Evolutionary conservation across 2,329 filamentous ascomycete genomes (phyloP).

Genomic region (Aspergillus ustus): DNA sequence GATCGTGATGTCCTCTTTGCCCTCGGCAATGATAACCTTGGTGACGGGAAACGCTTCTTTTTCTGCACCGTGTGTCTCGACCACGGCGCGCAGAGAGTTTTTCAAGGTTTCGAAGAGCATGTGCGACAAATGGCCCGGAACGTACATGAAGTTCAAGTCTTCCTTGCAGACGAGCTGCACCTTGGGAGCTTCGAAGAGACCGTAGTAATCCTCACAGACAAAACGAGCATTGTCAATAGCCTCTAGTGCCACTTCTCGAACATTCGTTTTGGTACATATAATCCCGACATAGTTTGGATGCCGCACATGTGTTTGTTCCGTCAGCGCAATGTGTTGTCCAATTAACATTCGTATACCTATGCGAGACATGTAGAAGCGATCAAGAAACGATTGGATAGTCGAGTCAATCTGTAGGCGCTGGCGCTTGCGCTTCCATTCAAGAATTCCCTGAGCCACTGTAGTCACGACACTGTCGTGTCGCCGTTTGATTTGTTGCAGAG

Average conservation of each 20-base stretch:
- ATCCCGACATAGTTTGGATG: slow-evolving; percentile 97
- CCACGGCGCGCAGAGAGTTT: slow-evolving; percentile 95
- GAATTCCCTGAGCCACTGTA: slow-evolving; percentile 94
- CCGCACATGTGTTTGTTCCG: slow-evolving; percentile 85
- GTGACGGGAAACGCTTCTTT: slow-evolving; percentile 96
- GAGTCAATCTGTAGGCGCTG: slow-evolving; percentile 98
- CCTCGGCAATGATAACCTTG: slow-evolving; percentile 96
- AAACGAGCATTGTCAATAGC: slow-evolving; percentile 99
- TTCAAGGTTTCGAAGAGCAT: slow-evolving; percentile 99
- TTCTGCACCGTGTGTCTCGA: slow-evolving; percentile 92
- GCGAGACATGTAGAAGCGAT: slow-evolving; percentile 99
- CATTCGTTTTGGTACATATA: slow-evolving; percentile 98
- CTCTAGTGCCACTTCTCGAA: slow-evolving; percentile 90
- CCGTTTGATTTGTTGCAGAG: slow-evolving; percentile 90
- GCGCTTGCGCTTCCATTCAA: slow-evolving; percentile 95
- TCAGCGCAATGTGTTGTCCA: slow-evolving; percentile 95
- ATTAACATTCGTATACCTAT: slow-evolving; percentile 99
- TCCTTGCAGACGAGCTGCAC: slow-evolving; percentile 95
- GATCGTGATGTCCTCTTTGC: slow-evolving; percentile 98
- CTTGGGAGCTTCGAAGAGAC: slow-evolving; percentile 93
- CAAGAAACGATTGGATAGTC: slow-evolving; percentile 95
- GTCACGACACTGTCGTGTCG: slow-evolving; percentile 97
- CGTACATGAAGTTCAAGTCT: slow-evolving; percentile 98
- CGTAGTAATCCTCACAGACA: slow-evolving; percentile 98
- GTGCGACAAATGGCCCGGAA: slow-evolving; percentile 96